Base-by-base conservation (phyloP, 164 flowering plant species). In the Chloranthus sessilifolius region DNA sequence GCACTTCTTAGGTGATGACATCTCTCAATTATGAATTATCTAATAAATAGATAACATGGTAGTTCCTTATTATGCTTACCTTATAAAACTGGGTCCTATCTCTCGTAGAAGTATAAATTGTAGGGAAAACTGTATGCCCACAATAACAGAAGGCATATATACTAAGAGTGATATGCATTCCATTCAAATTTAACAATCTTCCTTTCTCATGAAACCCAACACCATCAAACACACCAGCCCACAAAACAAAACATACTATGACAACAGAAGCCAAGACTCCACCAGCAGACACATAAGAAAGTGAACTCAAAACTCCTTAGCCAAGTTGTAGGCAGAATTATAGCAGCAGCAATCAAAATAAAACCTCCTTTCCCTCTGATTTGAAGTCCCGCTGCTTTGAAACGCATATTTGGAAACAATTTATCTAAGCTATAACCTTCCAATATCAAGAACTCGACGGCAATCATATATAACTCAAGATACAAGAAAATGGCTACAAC, bases 371-470 rank as follows among this genome's bases (percentile, higher is more conserved):
- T 46, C 29, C 59, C 59, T 14, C 47, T 53, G 24, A 53, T 28
- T 0, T 2, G 1, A 22, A 25, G 35, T 12, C 45, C 47, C 5
- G 30, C 53, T 4, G 53, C 46, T 21, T 39, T 14, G 39, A 53
- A 39, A 8, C 37, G 11, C 4, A 55, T 15, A 26, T 48, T 28
- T 0, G 60, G 65, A 29, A 48, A 61, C n/a, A 61, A 26, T 31
- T 55, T 61, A 12, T 45, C 53, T 26, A 61, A 26, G 28, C 47
- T 61, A 25, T 61, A 54, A 1, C 65, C 65, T 26, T 61, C 47
- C 20, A 43, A 20, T 17, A 43, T 43, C 2, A 43, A 20, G 22
- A 43, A 43, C 26, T 43, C 47, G 40, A 38, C 37, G 7, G 56
- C 42, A 12, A 59, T 49, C 17, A 59, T 20, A 36, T 50, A 59